Base-by-base conservation (phyloP, 148 eudicot species). In the Chenopodium berlandieri region DNA sequence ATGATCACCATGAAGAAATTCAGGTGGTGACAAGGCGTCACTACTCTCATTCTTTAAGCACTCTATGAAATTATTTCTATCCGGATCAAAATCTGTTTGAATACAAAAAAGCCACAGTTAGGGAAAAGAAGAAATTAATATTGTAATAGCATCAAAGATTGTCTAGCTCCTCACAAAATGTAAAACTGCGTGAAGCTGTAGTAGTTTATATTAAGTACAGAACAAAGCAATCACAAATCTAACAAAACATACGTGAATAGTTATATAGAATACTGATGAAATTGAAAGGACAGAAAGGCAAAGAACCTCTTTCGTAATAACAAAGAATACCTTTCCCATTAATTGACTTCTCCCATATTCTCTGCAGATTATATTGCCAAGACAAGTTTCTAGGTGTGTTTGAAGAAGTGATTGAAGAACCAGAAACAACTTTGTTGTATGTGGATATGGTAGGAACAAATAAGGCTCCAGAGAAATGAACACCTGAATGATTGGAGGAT, bases 361-460 rank as follows among this genome's bases (percentile, higher is more conserved):
- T 89, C 84, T 91, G 96, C 63, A 92, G 92, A 78, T 84, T 87
- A 30, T 85, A 86, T 83, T 94, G 98, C 98, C 98, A 94, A 66
- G 93, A 85, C 71, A 94, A 82, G 83, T 94, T 92, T 68, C 77
- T 86, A 73, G 83, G 87, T 68, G 68, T 76, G 76, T 81, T 81
- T 65, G 75, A 25, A 67, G 91, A 87, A 83, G 83, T 76, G 72
- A 81, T 62, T 30, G 91, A 85, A 44, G 89, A 83, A 77, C 91
- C 93, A 85, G 97, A 90, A 62, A 91, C 87, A 83, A 94, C 95
- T 92, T 91, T 94, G 86, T 73, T 91, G 82, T 94, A 94, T 64
- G 89, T 84, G 23, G 98, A 94, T 72, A 92, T 86, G 85, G 92
- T 88, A 71, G 98, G 98, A 27, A 92, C 95, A 62, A 94, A 94